Percentiles rank a stretch among this genome's conserved stretches.
phyloP scores from a whole-genome alignment of 2,329 filamentous ascomycete genomes.

The Chaetomium strumarium region DNA sequence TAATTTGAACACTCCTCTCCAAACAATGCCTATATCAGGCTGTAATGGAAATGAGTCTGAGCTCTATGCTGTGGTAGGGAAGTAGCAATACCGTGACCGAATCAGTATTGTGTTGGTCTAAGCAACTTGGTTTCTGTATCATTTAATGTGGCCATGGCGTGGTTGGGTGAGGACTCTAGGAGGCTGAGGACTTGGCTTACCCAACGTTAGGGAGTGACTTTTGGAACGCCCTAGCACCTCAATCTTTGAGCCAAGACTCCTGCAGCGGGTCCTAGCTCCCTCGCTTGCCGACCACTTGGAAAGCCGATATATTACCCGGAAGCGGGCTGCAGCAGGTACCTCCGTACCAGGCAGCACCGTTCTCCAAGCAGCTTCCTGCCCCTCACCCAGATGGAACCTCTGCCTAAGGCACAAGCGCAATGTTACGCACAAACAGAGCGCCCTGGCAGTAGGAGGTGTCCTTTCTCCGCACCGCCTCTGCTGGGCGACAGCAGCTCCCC shows the following conservation, averaged over 20 bases:
- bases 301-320: constrained; percentile 1
- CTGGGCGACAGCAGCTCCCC: constrained; percentile 7
- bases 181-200: too few species aligned
- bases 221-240: background rate
- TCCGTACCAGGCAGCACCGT: background rate
- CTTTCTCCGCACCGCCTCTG: constrained; percentile 14
- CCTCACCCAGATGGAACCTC: background rate
- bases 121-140: too few species aligned
- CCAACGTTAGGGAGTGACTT: background rate
- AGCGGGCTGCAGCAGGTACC: background rate
- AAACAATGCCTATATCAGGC: too few species aligned
- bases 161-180: background rate
- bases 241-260: background rate
- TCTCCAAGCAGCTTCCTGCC: background rate
- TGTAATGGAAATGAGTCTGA: too few species aligned
- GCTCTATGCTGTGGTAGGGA: too few species aligned
- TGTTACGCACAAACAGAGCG: constrained; percentile 8
- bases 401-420: constrained; percentile 1
- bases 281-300: constrained; percentile 15
- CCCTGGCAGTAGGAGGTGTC: constrained; percentile 17
- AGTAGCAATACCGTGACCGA: too few species aligned
- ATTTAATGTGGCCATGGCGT: too few species aligned
- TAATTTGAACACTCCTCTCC: too few species aligned
- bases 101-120: too few species aligned
- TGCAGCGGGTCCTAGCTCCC: constrained; percentile 15